These are phyloP conservation scores for Gastrolobium villosum DNA, from an alignment of 306 rosid genomes.

Conservation along the genomic window DNA sequence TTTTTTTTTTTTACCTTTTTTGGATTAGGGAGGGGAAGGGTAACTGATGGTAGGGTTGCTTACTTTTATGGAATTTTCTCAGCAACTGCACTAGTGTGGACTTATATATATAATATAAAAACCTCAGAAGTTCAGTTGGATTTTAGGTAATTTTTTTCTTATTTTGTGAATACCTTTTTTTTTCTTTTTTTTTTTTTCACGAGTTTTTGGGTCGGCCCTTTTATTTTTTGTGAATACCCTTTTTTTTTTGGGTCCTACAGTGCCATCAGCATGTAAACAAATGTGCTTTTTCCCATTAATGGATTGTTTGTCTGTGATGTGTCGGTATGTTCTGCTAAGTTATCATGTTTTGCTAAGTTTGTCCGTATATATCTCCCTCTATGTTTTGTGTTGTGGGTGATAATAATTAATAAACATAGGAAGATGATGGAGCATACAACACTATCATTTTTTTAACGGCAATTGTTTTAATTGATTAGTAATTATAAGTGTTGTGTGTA, in stretches of 20 bases:
- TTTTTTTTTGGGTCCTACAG: not conserved
- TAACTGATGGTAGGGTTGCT: constrained; percentile 50
- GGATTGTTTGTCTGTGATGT: constrained; percentile 27
- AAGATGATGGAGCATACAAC: no score
- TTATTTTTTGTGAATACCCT: no score
- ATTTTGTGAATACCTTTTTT: constrained; percentile 44
- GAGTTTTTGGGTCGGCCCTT: no score
- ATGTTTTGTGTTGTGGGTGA: not conserved
- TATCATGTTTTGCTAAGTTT: constrained; percentile 6
- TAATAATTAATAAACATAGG: no score
- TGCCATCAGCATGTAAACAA: constrained; percentile 30
- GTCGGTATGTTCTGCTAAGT: not conserved
- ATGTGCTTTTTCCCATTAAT: constrained; percentile 15
- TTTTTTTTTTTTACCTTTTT: not conserved
- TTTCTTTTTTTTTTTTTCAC: no score
- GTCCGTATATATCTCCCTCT: not conserved
- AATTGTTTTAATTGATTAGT: no score
- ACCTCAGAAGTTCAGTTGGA: constrained; percentile 42
- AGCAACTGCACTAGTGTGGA: constrained; percentile 37
- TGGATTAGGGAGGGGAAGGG: constrained; percentile 31
- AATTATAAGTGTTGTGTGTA: no score
- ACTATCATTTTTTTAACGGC: no score
- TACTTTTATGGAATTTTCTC: constrained; percentile 37
- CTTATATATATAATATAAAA: not conserved
- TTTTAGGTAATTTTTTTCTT: constrained; percentile 40